phyloP scores from a whole-genome alignment of 768 basidiomycete species.

The Candolleomyces efflorescens region DNA sequence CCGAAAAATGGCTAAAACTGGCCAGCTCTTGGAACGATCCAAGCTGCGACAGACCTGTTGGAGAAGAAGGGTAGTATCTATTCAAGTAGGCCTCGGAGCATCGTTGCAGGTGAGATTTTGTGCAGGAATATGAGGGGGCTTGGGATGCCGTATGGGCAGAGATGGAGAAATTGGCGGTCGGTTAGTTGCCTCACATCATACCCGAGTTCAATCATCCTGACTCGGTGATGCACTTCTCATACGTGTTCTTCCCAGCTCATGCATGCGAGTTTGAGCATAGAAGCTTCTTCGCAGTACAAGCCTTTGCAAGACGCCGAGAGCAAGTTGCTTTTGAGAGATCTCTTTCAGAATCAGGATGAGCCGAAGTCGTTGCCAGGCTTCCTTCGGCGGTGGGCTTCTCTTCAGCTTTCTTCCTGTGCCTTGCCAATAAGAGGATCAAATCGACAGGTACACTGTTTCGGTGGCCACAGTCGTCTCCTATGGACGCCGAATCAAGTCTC shows the following conservation, averaged over 20 bases:
- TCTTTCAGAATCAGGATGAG: constrained; percentile 12
- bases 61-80: constrained; percentile 29
- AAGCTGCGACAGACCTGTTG: constrained; percentile 26
- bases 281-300: constrained; percentile 20
- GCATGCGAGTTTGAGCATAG: constrained; percentile 14
- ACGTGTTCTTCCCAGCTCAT: not conserved
- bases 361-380: constrained; percentile 11
- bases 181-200: constrained; percentile 15
- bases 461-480: constrained; percentile 20
- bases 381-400: constrained; percentile 15
- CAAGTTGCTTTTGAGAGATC: constrained; percentile 17
- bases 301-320: constrained; percentile 19
- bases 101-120: constrained; percentile 28
- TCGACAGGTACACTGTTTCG: constrained; percentile 19
- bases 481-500: constrained; percentile 18
- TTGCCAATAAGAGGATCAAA: constrained; percentile 3
- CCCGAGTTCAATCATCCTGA: constrained; percentile 1
- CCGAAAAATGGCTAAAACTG: not conserved
- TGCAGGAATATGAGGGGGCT: constrained; percentile 28
- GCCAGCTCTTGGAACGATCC: constrained; percentile 22
- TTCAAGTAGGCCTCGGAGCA: constrained; percentile 28
- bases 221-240: constrained; percentile 14
- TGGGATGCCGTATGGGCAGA: constrained; percentile 26
- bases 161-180: constrained; percentile 30
- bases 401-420: not conserved